Evolutionary conservation across 1,139 yeast species (phyloP), one percentile per base, ranked within the genome.

Genomic region (Yamadazyma diddensiae): DNA sequence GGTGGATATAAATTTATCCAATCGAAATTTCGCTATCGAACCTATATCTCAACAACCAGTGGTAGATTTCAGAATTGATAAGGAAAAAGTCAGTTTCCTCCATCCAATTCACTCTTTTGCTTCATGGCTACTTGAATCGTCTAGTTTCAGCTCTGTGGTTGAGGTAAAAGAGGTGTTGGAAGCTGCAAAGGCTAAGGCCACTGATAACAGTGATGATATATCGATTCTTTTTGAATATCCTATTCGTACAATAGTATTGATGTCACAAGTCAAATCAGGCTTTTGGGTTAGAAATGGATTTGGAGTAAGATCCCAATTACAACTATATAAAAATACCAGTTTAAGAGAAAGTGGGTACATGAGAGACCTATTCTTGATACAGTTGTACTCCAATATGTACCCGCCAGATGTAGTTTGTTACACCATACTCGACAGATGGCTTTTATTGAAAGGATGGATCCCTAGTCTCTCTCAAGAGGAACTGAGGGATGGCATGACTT

Each of bases 61-160:
- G 14, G 55, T 47, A 21, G 43, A 51, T 11, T 60, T 49, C 38
- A 49, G 48, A 29, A 60, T 52, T 33, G 55, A 54, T 39, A 45
- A 57, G 11, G 80, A 70, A 13, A 64, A 65, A 24, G 78, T 84
- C 2, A 80, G 94, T 49, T 75, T 87, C 46, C 71, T 87, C 24
- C 95, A 87, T 49, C 95, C 95, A 0, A 52, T 86, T 17, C 94
- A 85, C 47, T 75, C 88, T 1, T 79, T 82, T 42, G 56, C 84
- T 22, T 73, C 90, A 1, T 81, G 86, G 80, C 52, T 85, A 21
- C 64, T 86, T 28, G 88, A 86, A 49, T 63, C 65, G 36, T 62
- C 74, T 10, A 57, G 65, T 15, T 58, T 64, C 30, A 37, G 45
- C 5, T 45, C 61, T 3, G 45, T 55, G 3, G 42, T 38, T 1